Evolutionary conservation across 345 rosid genomes (phyloP).

Genomic region (Firmiana major): DNA sequence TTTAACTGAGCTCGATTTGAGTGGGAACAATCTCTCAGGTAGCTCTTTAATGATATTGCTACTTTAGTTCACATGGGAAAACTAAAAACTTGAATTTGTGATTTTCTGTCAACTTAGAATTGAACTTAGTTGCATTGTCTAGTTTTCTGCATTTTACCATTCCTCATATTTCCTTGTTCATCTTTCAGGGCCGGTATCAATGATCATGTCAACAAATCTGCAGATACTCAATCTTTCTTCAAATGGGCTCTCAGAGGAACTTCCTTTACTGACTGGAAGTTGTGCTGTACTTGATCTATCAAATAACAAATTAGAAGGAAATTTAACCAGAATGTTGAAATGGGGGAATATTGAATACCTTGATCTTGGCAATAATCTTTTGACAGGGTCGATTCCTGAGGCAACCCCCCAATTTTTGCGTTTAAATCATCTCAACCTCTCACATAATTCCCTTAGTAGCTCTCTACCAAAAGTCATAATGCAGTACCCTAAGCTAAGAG

Average conservation of each 20-base stretch:
- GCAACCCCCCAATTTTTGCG: conserved; percentile 75
- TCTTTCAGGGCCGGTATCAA: conserved; percentile 69
- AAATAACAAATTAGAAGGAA: conserved; percentile 78
- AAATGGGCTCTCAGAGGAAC: conserved; percentile 71
- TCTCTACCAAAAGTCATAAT: conserved; percentile 58
- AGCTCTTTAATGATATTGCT: conserved; percentile 12
- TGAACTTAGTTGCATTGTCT: not conserved
- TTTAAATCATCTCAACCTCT: conserved; percentile 80
- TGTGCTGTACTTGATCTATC: conserved; percentile 83
- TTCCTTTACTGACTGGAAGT: conserved; percentile 83
- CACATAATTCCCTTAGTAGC: conserved; percentile 68
- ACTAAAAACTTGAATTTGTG: not conserved
- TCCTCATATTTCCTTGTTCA: conserved; percentile 19
- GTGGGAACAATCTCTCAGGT: conserved; percentile 97
- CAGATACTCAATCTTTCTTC: conserved; percentile 73
- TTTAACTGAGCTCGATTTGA: conserved; percentile 75
- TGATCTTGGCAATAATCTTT: conserved; percentile 81
- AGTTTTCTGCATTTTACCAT: not conserved
- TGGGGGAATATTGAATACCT: conserved; percentile 84
- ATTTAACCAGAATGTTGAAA: conserved; percentile 60
- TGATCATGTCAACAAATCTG: conserved; percentile 79
- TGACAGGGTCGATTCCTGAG: conserved; percentile 77
- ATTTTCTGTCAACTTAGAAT: not conserved
- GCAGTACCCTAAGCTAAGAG: conserved; percentile 71
- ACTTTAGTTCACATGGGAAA: conserved; percentile 1